phyloP scores from a whole-genome alignment of 2,329 filamentous ascomycete species.

The Colletotrichum sp. region DNA sequence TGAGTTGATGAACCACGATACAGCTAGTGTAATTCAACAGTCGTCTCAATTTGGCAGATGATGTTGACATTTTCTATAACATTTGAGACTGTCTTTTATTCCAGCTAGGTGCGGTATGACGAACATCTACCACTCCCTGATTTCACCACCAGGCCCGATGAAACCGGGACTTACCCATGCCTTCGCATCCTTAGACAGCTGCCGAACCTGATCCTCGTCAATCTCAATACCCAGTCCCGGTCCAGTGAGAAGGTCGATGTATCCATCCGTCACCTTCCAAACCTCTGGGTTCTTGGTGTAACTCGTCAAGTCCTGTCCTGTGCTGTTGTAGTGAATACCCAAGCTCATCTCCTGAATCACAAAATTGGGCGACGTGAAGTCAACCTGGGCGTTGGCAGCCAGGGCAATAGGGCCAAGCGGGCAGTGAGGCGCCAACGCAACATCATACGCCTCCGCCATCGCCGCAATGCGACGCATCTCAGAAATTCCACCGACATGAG shows the following conservation, averaged over 20 bases:
- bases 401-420: conserved; percentile 76
- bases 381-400: conserved; percentile 74
- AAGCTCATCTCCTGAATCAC: conserved; percentile 80
- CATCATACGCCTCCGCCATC: conserved; percentile 77
- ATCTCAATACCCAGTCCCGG: conserved; percentile 73
- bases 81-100: not conserved
- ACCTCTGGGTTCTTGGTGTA: conserved; percentile 70
- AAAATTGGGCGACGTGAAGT: conserved; percentile 66
- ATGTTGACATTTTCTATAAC: too few relatives aligned
- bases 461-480: conserved; percentile 72
- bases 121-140: conserved; percentile 67
- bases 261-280: conserved; percentile 71
- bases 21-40: accelerated
- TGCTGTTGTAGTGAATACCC: conserved; percentile 80
- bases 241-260: conserved; percentile 63
- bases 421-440: conserved; percentile 76
- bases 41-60: accelerated
- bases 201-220: conserved; percentile 71
- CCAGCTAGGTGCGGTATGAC: accelerated
- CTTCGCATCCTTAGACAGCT: conserved; percentile 59
- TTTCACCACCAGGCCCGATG: conserved; percentile 68
- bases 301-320: conserved; percentile 67
- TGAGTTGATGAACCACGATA: not conserved
- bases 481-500: conserved; percentile 75
- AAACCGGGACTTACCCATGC: conserved; percentile 74